Evolutionary conservation across 495 filamentous ascomycete species (phyloP).

Genomic region (Aspergillus sparsus): DNA sequence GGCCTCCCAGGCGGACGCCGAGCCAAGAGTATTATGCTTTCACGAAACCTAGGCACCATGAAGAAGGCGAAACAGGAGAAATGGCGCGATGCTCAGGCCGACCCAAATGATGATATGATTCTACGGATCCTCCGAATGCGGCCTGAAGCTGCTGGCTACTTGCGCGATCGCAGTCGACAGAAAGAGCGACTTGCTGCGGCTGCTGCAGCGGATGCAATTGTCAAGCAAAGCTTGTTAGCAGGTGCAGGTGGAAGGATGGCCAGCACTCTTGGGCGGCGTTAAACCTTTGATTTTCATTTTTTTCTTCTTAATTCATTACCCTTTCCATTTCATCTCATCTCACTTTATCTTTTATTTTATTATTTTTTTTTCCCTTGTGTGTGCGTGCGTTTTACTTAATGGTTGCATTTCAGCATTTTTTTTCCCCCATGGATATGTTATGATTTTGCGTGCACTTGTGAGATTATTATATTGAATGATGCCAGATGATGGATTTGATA

Average conservation of each 20-base stretch:
- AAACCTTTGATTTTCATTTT: slow-evolving; percentile 22
- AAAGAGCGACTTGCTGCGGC: slow-evolving; percentile 89
- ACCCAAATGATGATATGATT: slow-evolving; percentile 98
- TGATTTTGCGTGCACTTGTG: slow-evolving; percentile 15
- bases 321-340: slow-evolving; percentile 13
- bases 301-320: slow-evolving; percentile 21
- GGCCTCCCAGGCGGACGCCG: slow-evolving; percentile 69
- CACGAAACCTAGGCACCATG: slow-evolving; percentile 94
- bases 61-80: slow-evolving; percentile 93
- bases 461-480: slow-evolving; percentile 1
- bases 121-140: slow-evolving; percentile 93
- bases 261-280: slow-evolving; percentile 50
- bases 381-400: not conserved
- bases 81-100: slow-evolving; percentile 89
- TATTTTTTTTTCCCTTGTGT: slow-evolving; percentile 6
- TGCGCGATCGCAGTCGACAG: slow-evolving; percentile 88
- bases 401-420: slow-evolving; percentile 20
- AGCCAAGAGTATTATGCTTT: slow-evolving; percentile 93
- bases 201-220: slow-evolving; percentile 91
- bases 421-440: slow-evolving; percentile 13
- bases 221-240: slow-evolving; percentile 81
- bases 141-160: slow-evolving; percentile 86
- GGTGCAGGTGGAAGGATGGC: slow-evolving; percentile 66
- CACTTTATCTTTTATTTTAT: slow-evolving; percentile 3
- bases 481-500: slow-evolving; percentile 9